These are phyloP conservation scores for Letharia columbiana DNA, from an alignment of 495 filamentous ascomycete genomes.

Conservation along the genomic window DNA sequence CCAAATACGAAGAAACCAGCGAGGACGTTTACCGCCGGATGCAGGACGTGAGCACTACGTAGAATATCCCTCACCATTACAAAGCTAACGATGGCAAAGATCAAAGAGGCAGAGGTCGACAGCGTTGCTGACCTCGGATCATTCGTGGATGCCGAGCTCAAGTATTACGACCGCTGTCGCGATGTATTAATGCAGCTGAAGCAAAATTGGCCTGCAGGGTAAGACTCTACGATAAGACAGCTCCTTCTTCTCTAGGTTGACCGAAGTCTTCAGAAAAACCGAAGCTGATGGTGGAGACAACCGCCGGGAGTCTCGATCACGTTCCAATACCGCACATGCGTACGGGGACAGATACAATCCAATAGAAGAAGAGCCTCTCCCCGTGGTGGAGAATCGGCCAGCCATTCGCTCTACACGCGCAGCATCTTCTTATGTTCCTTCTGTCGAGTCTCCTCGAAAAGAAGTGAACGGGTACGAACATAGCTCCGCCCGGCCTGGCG, in stretches of 20 bases:
- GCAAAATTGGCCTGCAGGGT: slow-evolving; percentile 60
- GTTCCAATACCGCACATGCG: slow-evolving; percentile 54
- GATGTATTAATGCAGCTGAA: slow-evolving; percentile 62
- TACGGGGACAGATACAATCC: slow-evolving; percentile 50
- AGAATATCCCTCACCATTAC: not conserved
- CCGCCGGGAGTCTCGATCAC: slow-evolving; percentile 42
- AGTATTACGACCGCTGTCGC: slow-evolving; percentile 82
- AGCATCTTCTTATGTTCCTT: slow-evolving; percentile 28
- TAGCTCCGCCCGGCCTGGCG: slow-evolving; percentile 35
- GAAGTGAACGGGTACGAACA: slow-evolving; percentile 28
- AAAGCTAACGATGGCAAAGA: slow-evolving; percentile 28
- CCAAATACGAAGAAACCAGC: slow-evolving; percentile 92
- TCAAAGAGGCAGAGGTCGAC: slow-evolving; percentile 83
- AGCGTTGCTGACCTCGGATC: slow-evolving; percentile 69
- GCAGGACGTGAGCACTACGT: slow-evolving; percentile 52
- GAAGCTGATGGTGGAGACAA: slow-evolving; percentile 28
- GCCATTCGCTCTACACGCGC: slow-evolving; percentile 51
- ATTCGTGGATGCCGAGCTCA: slow-evolving; percentile 85
- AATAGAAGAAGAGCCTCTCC: slow-evolving; percentile 48
- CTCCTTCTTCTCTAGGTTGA: slow-evolving; percentile 21
- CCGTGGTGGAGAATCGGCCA: slow-evolving; percentile 42
- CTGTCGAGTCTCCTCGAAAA: slow-evolving; percentile 30
- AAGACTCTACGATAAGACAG: slow-evolving; percentile 21
- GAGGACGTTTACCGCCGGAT: slow-evolving; percentile 90
- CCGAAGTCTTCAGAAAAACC: slow-evolving; percentile 23